These are phyloP conservation scores for Scalesia atractyloides DNA, from an alignment of 129 eudicot genomes.

Conservation along the genomic window DNA sequence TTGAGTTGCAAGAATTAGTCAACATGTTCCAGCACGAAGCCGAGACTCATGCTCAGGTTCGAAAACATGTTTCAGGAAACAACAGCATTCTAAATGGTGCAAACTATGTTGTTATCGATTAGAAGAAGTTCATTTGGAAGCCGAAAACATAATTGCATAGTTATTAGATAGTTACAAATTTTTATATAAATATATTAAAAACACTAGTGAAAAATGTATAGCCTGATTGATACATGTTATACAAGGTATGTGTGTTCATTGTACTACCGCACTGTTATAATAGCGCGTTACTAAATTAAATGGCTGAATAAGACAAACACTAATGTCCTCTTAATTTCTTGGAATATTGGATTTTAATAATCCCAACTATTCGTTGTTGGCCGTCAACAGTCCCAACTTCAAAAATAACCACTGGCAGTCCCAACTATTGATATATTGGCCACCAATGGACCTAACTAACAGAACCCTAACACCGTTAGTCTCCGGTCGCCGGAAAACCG, in stretches of 20 bases:
- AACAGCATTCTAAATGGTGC: constrained; percentile 53
- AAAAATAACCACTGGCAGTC: no score
- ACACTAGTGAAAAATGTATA: constrained; percentile 14
- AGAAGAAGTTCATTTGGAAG: not conserved
- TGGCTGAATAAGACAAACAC: not conserved
- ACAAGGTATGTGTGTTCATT: constrained; percentile 2
- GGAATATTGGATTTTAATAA: no score
- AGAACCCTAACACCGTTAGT: no score
- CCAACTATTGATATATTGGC: no score
- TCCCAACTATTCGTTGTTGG: no score
- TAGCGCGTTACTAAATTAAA: not conserved
- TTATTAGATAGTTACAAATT: constrained; percentile 9
- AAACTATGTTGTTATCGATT: constrained; percentile 63
- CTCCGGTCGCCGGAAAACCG: no score
- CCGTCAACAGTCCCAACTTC: no score
- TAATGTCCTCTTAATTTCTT: not conserved
- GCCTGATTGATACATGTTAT: constrained; percentile 19
- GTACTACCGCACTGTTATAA: no score
- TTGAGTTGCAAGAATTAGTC: constrained; percentile 85
- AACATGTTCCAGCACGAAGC: constrained; percentile 95
- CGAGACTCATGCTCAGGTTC: constrained; percentile 94
- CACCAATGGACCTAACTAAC: no score
- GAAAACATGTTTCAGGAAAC: constrained; percentile 55
- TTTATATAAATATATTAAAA: not conserved
- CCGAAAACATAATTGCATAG: constrained; percentile 1